Evolutionary conservation across 495 filamentous ascomycete species (phyloP).

Genomic region (Choiromyces venosus): DNA sequence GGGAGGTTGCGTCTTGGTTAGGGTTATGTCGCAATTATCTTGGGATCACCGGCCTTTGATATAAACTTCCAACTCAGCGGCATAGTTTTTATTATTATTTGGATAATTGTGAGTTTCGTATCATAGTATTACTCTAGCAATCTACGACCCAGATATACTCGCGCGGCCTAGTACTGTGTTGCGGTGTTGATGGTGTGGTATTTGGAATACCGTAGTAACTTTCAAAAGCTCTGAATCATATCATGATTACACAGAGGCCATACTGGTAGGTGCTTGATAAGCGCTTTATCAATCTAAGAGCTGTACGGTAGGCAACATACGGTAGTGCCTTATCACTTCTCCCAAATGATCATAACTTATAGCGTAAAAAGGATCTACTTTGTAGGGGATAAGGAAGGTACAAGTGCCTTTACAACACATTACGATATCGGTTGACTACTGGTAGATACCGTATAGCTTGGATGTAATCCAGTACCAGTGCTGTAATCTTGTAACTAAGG

Average conservation of each 20-base stretch:
- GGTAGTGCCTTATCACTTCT: background rate
- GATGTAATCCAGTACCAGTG: no score
- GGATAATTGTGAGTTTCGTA: background rate
- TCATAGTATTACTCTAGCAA: background rate
- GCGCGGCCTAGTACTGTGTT: no score
- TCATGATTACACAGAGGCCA: background rate
- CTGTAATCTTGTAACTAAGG: no score
- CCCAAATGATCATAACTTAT: background rate
- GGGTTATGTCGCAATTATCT: background rate
- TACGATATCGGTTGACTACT: background rate
- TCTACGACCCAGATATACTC: background rate
- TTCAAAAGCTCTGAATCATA: background rate
- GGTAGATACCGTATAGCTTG: no score
- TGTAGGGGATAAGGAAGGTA: background rate
- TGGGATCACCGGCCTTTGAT: background rate
- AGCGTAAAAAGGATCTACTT: background rate
- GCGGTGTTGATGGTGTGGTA: background rate
- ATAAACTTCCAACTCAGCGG: background rate
- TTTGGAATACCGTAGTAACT: background rate
- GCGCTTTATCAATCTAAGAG: background rate
- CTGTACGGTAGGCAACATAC: background rate
- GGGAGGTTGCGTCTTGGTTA: background rate
- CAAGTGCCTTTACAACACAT: background rate
- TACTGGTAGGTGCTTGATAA: no score
- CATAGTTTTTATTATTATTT: background rate